Percentiles rank a stretch among this genome's conserved stretches.
Conservation (phyloP, 2,329 filamentous ascomycete genomes). For the Xylaria sp. region DNA sequence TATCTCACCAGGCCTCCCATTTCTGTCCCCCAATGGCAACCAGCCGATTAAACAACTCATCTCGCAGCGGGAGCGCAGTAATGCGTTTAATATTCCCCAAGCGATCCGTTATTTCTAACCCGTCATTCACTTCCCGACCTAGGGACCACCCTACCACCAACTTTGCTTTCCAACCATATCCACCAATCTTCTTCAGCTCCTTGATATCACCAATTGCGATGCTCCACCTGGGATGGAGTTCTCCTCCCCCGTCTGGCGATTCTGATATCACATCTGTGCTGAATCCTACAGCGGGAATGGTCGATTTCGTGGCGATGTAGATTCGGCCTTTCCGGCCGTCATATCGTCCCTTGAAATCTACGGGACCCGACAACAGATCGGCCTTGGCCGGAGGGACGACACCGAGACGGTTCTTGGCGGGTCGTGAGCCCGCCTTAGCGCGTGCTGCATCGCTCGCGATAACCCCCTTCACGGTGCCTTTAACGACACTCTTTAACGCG, state of each 20-base stretch:
- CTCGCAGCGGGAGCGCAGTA: conserved; percentile 76
- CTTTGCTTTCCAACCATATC: conserved; percentile 86
- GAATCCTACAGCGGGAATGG: conserved; percentile 75
- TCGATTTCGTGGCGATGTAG: conserved; percentile 74
- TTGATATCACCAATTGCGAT: conserved; percentile 75
- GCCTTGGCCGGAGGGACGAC: conserved; percentile 66
- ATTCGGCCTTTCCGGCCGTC: conserved; percentile 77
- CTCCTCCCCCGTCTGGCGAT: conserved; percentile 60
- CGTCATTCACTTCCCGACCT: conserved; percentile 78
- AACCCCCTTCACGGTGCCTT: conserved; percentile 76
- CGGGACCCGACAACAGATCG: conserved; percentile 68
- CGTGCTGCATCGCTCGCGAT: conserved; percentile 77
- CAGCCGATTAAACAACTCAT: conserved; percentile 84
- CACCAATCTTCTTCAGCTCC: conserved; percentile 82
- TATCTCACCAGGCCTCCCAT: conserved; percentile 77
- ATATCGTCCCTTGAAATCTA: conserved; percentile 79
- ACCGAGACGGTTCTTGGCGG: conserved; percentile 76
- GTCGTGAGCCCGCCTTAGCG: conserved; percentile 68
- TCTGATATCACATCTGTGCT: conserved; percentile 65
- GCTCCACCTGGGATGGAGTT: conserved; percentile 72
- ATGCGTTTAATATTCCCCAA: conserved; percentile 67
- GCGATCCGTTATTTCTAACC: conserved; percentile 72
- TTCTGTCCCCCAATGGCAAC: conserved; percentile 82
- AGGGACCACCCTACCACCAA: conserved; percentile 83
- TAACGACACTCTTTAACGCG: conserved; percentile 76